Evolutionary conservation across 805 yeast species (phyloP), one percentile per base, ranked within the genome.

Genomic region (Metschnikowia proteae): DNA sequence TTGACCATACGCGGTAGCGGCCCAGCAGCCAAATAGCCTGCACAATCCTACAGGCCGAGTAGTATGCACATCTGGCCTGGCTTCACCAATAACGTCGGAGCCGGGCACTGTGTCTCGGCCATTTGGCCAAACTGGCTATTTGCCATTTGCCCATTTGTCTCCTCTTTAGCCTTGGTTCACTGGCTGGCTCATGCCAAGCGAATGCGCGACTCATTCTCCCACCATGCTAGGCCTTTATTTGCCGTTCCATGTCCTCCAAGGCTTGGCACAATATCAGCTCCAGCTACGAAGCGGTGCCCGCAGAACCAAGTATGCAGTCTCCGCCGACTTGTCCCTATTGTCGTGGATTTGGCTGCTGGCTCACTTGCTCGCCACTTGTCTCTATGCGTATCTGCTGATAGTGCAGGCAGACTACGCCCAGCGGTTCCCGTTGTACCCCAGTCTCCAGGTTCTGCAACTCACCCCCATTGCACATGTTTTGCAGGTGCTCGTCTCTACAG

Each of bases 321-420:
- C 58, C 26, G 45, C 49, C 13, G 58, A 56, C 50, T 50, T 54
- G 42, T 36, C 50, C 23, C 17, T 52, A 5, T 50, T 50, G 45
- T 48, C 52, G 8, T 48, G 47, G 43, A 41, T 50, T 6, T 52
- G 53, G 47, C 36, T 47, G n/a, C 11, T 50, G 29, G 32, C 53
- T 3, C 47, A 46, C 17, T 33, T 52, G 9, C 17, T 48, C 4
- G 48, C 58, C 33, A 47, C 43, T 8, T 7, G 26, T 11, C 27
- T 47, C 17, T 56, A 56, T 27, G 31, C 43, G 8, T 41, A 36
- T 25, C 55, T 50, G 58, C 33, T 36, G 9, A 27, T 7, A 11
- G 43, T 52, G 28, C 43, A 29, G 8, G 22, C 13, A 5, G 53
- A 52, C 37, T 54, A 52, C 23, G 42, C 48, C 3, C 27, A n/a